A percentile compares a stretch with the other conserved stretches of the same genome.
phyloP scores from a whole-genome alignment of 345 rosid species.

The Syzygium aromaticum region DNA sequence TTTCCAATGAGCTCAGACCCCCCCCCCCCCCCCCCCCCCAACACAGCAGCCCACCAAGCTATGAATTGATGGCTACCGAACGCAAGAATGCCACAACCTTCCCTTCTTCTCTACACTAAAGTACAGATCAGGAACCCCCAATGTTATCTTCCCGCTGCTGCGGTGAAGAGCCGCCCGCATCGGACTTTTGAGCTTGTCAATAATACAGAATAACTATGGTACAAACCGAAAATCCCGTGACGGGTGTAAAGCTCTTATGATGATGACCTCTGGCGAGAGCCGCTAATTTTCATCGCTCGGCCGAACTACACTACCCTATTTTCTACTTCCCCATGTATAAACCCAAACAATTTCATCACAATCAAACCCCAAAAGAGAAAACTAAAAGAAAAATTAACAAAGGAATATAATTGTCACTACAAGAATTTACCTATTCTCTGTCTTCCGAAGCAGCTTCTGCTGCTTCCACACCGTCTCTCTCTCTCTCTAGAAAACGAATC shows the following conservation, averaged over 20 bases:
- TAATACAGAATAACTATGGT: not conserved
- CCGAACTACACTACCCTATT: not conserved
- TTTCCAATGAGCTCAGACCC: not conserved
- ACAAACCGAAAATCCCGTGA: not conserved
- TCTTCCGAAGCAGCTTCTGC: not conserved
- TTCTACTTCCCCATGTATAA: not conserved
- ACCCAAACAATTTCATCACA: not conserved
- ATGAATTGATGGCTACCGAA: not conserved
- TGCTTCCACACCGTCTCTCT: not conserved
- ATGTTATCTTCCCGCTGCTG: not conserved
- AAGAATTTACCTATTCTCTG: not conserved
- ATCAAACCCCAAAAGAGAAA: not conserved
- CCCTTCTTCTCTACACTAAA: not conserved
- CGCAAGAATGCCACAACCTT: not conserved
- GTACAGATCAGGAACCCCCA: not conserved
- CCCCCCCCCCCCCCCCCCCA: not conserved
- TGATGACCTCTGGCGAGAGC: not conserved
- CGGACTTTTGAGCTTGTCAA: not conserved
- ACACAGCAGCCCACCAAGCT: not conserved
- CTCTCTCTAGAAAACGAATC: not conserved
- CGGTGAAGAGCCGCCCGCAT: not conserved
- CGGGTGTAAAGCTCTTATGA: not conserved
- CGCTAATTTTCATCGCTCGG: not conserved
- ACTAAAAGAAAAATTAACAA: not conserved
- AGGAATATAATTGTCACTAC: not conserved